Evolutionary conservation across 768 basidiomycete species (phyloP), one percentile per base, ranked within the genome.

Genomic region (Mycena alexandri): DNA sequence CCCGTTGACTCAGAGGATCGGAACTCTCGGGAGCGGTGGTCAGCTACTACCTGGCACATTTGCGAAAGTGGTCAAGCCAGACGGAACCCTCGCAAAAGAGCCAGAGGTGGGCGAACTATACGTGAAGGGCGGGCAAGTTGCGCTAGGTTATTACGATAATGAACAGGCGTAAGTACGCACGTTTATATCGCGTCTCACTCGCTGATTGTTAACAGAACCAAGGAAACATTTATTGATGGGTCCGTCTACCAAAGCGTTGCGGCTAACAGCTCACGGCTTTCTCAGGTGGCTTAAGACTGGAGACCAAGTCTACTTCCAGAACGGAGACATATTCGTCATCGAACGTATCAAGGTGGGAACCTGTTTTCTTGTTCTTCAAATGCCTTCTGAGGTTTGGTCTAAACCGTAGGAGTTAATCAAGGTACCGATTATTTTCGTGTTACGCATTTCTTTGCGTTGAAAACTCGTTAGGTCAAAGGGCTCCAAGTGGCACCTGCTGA

Each of bases 251-350:
- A 5, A 29, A 21, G 48, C 14, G 13, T 29, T 16, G 25, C 38
- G 38, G 11, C 10, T 38, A 9, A 29, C 2, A 16, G 47, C 12
- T 29, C 21, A 41, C 10, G 29, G 25, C 21, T 19, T 33, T 71
- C 69, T 76, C 71, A 82, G 73, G 60, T 72, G 69, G 70, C 77
- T 85, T n/a, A 78, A 79, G 62, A 85, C 83, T 0, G 84, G 84
- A 2, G 84, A 85, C 62, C 82, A 86, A 69, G 86, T 87, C 22
- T 80, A 79, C 70, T 82, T 87, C 73, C 80, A 83, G 56, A 76
- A 77, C 33, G 79, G 80, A 1, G 84, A 87, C 61, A 76, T 87
- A 12, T 84, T 85, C 62, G 78, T 87, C 46, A 77, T 87, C 11
- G 87, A 88, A 69, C 81, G 86, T 16, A 71, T 86, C 65, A 88